Evolutionary conservation across 2,329 filamentous ascomycete species (phyloP).

Genomic region (Scleromitrula shiraiana): DNA sequence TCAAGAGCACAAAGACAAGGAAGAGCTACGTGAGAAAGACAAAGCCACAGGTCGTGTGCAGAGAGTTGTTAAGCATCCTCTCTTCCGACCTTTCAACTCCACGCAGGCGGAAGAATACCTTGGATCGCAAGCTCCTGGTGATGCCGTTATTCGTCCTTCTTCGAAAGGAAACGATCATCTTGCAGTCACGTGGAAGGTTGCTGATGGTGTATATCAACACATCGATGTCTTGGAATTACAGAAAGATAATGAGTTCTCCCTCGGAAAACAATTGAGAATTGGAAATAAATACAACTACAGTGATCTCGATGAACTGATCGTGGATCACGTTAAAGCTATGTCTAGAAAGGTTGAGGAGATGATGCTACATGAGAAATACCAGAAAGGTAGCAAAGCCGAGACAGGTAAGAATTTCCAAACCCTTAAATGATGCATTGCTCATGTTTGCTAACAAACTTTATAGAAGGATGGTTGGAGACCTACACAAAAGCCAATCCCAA

Average conservation of each 20-base stretch:
- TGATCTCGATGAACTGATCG: conserved; percentile 94
- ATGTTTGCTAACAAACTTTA: background rate
- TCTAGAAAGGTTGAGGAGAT: conserved; percentile 95
- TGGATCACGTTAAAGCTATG: conserved; percentile 96
- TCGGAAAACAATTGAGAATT: conserved; percentile 78
- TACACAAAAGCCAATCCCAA: conserved; percentile 95
- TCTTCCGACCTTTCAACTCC: conserved; percentile 90
- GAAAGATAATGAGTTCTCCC: conserved; percentile 94
- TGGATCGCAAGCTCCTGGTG: conserved; percentile 74
- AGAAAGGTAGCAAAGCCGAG: conserved; percentile 68
- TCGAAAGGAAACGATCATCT: conserved; percentile 94
- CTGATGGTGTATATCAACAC: conserved; percentile 93
- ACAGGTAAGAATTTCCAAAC: conserved; percentile 59
- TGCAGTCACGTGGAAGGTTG: conserved; percentile 96
- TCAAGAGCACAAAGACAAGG: conserved; percentile 73
- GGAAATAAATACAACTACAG: conserved; percentile 85
- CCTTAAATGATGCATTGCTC: background rate
- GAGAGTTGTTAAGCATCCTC: conserved; percentile 93
- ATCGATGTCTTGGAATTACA: conserved; percentile 94
- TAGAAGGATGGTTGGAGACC: conserved; percentile 91
- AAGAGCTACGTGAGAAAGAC: conserved; percentile 78
- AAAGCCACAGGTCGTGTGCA: conserved; percentile 77
- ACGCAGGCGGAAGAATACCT: conserved; percentile 90
- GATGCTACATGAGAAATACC: conserved; percentile 90
- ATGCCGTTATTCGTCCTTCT: conserved; percentile 90